Base-by-base conservation (phyloP, 208 protist species). In the Phytomonas francai region DNA sequence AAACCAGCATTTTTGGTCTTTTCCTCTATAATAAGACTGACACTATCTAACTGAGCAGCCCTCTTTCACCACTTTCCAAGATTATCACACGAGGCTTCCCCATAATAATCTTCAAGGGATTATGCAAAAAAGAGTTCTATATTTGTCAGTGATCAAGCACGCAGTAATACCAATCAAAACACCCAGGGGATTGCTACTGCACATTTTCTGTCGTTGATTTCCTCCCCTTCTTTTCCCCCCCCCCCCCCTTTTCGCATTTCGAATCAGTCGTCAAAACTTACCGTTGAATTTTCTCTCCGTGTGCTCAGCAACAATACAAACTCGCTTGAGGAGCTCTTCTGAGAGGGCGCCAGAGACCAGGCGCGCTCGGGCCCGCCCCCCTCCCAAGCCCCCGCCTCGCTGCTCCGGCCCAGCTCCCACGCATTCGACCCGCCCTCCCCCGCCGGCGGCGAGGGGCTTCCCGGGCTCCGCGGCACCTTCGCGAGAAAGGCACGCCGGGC, bases 271-370 rank as follows among this genome's bases (percentile, higher is more conserved):
- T 16, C 39, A 11, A 45, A 45, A 14, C 39, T 45, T 45, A 45
- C 12, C 39, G 39, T 16, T 7, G 39, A 45, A 14, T 45, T 45
- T 16, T 39, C 34, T 16, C 57, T 61, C 8, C 30, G 57, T 28
- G 22, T 60, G 57, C 22, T 32, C 11, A 32, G 14, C 9, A 60
- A 11, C 30, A 19, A 60, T 32, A 68, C 70, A 62, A 73, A 73
- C 29, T 73, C 70, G 45, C 70, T 63, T 11, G 56, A 62, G 6
- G 70, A 73, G 63, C 58, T 68, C n/a, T 57, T 45, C 28, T n/a
- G 49, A 22, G 65, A 70, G 28, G 42, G 65, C 54, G 61, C 45
- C 16, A 27, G 2, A 14, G 39, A 45, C 39, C 12, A 11, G 1
- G 9, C 19, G 12, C 39, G 39, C 39, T 2, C 39, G 8, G 19